A percentile compares a stretch with the other conserved stretches of the same genome.
Evolutionary conservation across 768 basidiomycete genomes (phyloP).

Genomic region (Podaxis pistillaris): DNA sequence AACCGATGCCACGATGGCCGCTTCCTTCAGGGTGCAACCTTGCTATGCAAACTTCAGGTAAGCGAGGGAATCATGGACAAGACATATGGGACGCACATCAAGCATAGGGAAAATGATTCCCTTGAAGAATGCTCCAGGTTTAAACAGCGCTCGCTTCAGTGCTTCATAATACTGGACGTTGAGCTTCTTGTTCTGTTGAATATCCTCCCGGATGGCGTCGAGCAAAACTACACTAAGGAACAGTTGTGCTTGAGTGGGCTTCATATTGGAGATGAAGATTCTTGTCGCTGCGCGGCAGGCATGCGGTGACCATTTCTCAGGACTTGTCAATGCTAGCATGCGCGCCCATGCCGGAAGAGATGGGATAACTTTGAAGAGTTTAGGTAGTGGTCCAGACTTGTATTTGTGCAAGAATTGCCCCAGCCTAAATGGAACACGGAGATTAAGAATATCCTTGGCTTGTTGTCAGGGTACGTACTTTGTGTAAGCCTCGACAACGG

Average conservation of each 20-base stretch:
- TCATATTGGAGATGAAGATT: slow-evolving; percentile 96
- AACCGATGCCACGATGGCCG: slow-evolving; percentile 90
- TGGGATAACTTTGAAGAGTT: slow-evolving; percentile 97
- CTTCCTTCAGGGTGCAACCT: slow-evolving; percentile 92
- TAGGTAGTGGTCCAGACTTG: slow-evolving; percentile 92
- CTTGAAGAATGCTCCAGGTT: slow-evolving; percentile 98
- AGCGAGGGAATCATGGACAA: not conserved
- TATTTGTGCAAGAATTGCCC: slow-evolving; percentile 84
- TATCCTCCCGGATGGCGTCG: slow-evolving; percentile 87
- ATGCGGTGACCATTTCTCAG: slow-evolving; percentile 94
- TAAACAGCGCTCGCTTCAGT: slow-evolving; percentile 90
- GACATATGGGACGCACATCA: slow-evolving; percentile 54
- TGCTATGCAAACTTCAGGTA: slow-evolving; percentile 27
- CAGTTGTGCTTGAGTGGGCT: slow-evolving; percentile 89
- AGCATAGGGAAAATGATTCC: slow-evolving; percentile 95
- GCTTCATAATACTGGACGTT: slow-evolving; percentile 93
- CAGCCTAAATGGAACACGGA: slow-evolving; percentile 48
- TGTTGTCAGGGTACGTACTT: slow-evolving; percentile 55
- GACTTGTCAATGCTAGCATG: slow-evolving; percentile 87
- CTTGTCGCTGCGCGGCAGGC: slow-evolving; percentile 92
- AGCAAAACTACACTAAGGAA: slow-evolving; percentile 91
- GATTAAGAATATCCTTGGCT: slow-evolving; percentile 4
- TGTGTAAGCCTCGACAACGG: slow-evolving; percentile 89
- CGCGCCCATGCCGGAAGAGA: slow-evolving; percentile 95
- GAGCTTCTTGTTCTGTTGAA: slow-evolving; percentile 81